A percentile compares a stretch with the other conserved stretches of the same genome.
phyloP scores from a whole-genome alignment of 148 eudicot genomes.

The Oxyria digyna region DNA sequence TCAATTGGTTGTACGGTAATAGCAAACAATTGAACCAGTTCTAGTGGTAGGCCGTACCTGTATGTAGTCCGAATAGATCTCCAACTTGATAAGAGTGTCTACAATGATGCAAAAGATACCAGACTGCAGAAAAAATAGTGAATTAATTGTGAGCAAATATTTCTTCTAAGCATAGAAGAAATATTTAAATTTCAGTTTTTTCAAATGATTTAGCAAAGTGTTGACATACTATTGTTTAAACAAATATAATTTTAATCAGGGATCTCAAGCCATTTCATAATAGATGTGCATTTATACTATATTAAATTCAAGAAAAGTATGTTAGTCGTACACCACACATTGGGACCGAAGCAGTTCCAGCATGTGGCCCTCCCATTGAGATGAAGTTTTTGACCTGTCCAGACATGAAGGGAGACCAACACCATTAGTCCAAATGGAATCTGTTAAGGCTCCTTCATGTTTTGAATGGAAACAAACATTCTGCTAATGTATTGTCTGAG shows the following conservation, averaged over 20 bases:
- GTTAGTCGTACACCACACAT: slow-evolving; percentile 68
- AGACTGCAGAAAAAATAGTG: slow-evolving; percentile 33
- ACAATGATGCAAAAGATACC: slow-evolving; percentile 58
- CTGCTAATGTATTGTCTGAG: no score
- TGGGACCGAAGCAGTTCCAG: slow-evolving; percentile 95
- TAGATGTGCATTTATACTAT: not conserved
- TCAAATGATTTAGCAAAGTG: not conserved
- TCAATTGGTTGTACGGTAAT: not conserved
- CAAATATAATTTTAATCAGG: not conserved
- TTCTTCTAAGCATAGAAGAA: not conserved
- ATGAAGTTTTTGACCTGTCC: slow-evolving; percentile 69
- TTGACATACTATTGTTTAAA: not conserved
- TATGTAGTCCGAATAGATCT: slow-evolving; percentile 63
- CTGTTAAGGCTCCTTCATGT: no score
- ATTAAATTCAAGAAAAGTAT: not conserved
- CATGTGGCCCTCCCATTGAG: slow-evolving; percentile 94
- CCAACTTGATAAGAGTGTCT: slow-evolving; percentile 52
- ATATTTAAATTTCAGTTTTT: not conserved
- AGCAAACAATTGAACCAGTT: not conserved
- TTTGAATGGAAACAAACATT: no score
- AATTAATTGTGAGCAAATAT: not conserved
- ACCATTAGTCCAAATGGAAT: slow-evolving; percentile 14
- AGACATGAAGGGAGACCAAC: not conserved
- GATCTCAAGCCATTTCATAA: not conserved
- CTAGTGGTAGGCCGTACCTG: slow-evolving; percentile 29